A percentile compares a stretch with the other conserved stretches of the same genome.
Conservation (phyloP, 768 basidiomycete genomes). For the Tylopilus felleus region DNA sequence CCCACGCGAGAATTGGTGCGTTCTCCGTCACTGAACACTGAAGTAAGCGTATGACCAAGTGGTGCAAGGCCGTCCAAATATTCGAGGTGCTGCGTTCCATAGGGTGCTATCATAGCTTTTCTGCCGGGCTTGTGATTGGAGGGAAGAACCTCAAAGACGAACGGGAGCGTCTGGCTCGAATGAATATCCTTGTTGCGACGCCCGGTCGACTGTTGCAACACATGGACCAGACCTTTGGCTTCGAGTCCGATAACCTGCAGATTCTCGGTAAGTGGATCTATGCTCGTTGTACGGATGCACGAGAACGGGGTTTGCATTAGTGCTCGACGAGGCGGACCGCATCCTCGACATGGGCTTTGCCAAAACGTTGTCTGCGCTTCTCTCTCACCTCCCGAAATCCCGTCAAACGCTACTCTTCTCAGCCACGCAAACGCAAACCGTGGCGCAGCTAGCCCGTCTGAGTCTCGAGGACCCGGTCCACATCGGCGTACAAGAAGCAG, state of each 20-base stretch:
- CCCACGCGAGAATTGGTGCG: too few relatives aligned
- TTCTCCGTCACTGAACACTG: too few relatives aligned
- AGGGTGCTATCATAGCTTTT: conserved; percentile 87
- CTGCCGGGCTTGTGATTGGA: conserved; percentile 93
- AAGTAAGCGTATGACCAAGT: too few relatives aligned
- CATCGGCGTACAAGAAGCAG: conserved; percentile 57
- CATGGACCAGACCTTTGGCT: conserved; percentile 97
- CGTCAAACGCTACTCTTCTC: conserved; percentile 97
- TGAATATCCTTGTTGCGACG: conserved; percentile 99
- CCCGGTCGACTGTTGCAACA: conserved; percentile 94
- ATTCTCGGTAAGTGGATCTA: conserved; percentile 61
- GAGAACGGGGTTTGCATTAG: conserved; percentile 36
- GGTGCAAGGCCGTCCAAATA: conserved; percentile 99
- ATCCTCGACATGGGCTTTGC: conserved; percentile 97
- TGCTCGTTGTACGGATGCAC: not conserved
- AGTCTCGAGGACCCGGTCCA: conserved; percentile 79
- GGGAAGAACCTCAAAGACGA: conserved; percentile 96
- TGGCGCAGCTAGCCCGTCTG: conserved; percentile 84
- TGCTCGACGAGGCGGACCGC: conserved; percentile 95
- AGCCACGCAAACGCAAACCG: conserved; percentile 91
- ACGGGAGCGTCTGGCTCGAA: conserved; percentile 77
- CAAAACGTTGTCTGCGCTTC: conserved; percentile 81
- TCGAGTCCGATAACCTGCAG: conserved; percentile 89
- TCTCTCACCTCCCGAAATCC: conserved; percentile 86
- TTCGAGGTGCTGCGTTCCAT: conserved; percentile 95